A percentile compares a stretch with the other conserved stretches of the same genome.
Evolutionary conservation across 2,329 filamentous ascomycete species (phyloP).

Genomic region (Fonsecaea monophora): DNA sequence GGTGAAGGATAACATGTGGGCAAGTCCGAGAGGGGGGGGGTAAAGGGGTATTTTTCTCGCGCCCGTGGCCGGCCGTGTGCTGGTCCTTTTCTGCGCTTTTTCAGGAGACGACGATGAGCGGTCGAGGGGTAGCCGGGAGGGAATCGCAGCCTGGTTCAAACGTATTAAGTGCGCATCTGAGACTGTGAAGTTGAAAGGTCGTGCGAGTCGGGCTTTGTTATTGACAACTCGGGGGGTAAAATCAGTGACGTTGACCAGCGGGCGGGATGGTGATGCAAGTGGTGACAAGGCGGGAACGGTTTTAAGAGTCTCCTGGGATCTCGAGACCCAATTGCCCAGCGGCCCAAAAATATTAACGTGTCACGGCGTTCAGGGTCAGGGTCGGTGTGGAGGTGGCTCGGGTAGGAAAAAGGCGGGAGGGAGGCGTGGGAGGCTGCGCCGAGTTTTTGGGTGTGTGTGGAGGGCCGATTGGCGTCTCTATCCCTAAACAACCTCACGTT

Average conservation of each 20-base stretch:
- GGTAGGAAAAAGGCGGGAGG: not conserved
- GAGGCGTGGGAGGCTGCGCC: not conserved
- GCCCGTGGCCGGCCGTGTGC: not conserved
- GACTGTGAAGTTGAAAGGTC: not conserved
- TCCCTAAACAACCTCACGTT: not conserved
- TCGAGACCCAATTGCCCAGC: constrained; percentile 2
- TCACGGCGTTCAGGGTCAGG: too few relatives aligned
- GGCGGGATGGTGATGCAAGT: constrained; percentile 7
- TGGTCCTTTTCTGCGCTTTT: constrained; percentile 10
- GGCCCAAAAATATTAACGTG: not conserved
- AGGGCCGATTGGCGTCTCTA: not conserved
- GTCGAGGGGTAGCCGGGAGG: not conserved
- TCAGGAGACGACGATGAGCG: not conserved
- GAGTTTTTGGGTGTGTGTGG: not conserved
- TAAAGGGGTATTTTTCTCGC: too few relatives aligned
- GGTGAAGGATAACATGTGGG: constrained; percentile 36
- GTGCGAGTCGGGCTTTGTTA: not conserved
- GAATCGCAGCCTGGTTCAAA: constrained; percentile 5
- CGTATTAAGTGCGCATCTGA: constrained; percentile 7
- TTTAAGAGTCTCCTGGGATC: constrained; percentile 2
- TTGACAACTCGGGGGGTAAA: not conserved
- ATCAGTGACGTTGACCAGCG: constrained; percentile 6
- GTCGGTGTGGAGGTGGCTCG: not conserved
- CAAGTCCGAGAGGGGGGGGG: not conserved
- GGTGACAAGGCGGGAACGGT: constrained; percentile 4